phyloP scores from a whole-genome alignment of 2,329 filamentous ascomycete genomes.

The Sporothrix humicola region DNA sequence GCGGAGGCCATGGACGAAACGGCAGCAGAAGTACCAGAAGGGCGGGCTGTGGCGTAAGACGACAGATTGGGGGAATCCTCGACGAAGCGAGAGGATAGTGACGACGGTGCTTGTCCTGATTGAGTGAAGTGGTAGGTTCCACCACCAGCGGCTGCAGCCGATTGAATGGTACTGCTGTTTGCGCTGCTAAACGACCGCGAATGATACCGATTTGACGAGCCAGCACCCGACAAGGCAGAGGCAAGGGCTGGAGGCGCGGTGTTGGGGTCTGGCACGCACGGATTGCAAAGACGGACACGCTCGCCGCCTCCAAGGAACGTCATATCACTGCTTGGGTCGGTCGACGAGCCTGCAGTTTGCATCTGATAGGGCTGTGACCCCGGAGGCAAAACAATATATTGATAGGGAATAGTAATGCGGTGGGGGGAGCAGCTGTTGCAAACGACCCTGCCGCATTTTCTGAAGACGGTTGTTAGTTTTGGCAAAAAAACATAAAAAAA shows the following conservation, averaged over 20 bases:
- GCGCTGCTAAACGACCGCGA: conserved; percentile 20
- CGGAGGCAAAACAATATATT: conserved; percentile 87
- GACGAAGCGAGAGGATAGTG: too few relatives aligned
- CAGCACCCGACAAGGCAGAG: not conserved
- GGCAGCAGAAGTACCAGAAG: not conserved
- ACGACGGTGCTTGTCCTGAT: too few relatives aligned
- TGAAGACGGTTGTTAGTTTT: conserved; percentile 42
- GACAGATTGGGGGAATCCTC: too few relatives aligned
- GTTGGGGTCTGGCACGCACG: conserved; percentile 67
- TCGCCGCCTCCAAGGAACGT: conserved; percentile 60
- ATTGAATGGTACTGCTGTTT: not conserved
- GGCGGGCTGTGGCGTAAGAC: not conserved
- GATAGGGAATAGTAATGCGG: conserved; percentile 89
- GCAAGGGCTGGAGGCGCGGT: conserved; percentile 54
- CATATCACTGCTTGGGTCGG: conserved; percentile 49
- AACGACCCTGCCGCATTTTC: conserved; percentile 91
- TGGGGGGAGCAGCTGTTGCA: conserved; percentile 91
- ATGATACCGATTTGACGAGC: conserved; percentile 23
- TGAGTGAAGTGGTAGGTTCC: too few relatives aligned
- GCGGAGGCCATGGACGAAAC: too few relatives aligned
- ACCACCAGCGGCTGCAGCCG: not conserved
- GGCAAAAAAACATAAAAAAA: too few relatives aligned
- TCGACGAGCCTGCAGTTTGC: not conserved
- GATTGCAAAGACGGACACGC: conserved; percentile 65
- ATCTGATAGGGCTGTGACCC: conserved; percentile 50